Percentiles rank a stretch among this genome's conserved stretches.
Conservation (phyloP, 2,329 filamentous ascomycete species). For the Aspergillus felis region DNA sequence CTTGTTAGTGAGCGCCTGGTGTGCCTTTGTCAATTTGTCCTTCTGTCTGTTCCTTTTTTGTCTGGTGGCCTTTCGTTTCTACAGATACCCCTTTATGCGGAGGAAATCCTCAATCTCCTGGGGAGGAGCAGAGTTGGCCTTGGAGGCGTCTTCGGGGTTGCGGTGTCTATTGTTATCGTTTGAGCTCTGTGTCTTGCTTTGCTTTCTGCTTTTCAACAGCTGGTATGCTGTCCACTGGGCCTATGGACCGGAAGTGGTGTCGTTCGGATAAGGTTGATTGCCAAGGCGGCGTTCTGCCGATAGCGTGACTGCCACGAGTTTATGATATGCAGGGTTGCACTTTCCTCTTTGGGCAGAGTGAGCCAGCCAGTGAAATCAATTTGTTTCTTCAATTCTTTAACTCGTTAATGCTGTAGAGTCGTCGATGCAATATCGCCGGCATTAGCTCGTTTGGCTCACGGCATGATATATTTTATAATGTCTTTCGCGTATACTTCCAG, state of each 20-base stretch:
- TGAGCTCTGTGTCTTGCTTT: background rate
- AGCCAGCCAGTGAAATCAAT: background rate
- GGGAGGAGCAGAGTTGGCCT: background rate
- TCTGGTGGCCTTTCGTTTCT: background rate
- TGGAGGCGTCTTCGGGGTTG: background rate
- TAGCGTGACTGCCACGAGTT: background rate
- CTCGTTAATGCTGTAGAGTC: background rate
- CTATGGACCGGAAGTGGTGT: background rate
- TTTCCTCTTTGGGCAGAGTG: background rate
- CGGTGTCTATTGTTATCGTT: background rate
- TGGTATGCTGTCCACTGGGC: background rate
- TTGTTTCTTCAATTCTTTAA: background rate
- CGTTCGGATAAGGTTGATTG: slow-evolving; percentile 6
- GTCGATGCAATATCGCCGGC: background rate
- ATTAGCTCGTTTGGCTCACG: background rate
- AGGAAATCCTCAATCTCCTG: background rate
- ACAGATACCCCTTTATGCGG: background rate
- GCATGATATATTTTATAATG: background rate
- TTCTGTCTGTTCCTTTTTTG: background rate
- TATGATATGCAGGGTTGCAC: background rate
- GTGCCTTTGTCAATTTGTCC: background rate
- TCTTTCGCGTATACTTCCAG: background rate
- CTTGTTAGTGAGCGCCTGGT: background rate
- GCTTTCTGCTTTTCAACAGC: background rate
- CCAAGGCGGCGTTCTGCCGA: background rate